Evolutionary conservation across 2,329 filamentous ascomycete genomes (phyloP), one percentile per base, ranked within the genome.

Genomic region (Ceratocystis lukuohia): DNA sequence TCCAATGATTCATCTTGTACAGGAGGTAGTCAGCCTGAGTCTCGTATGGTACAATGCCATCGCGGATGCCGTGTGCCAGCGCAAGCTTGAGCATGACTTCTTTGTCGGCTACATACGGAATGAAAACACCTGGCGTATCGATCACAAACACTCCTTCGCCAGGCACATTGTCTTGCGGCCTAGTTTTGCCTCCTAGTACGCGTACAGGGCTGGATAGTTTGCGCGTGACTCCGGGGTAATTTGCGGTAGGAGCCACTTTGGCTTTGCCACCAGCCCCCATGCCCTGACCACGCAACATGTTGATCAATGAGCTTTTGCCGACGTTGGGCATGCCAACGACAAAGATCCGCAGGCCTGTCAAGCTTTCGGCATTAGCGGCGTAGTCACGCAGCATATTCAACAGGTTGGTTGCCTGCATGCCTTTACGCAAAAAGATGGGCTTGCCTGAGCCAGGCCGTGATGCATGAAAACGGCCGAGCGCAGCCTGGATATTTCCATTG

Each of bases 271-370:
- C 64, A 45, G 37, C 10, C 12, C 63, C 69, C 70, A 89, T 82
- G 50, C 91, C 90, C 20, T 81, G 79, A 50, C 80, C 82, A 22
- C 94, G 87, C 62, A 97, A 81, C 17, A 86, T 84, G 75, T 99
- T 99, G 53, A 99, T 84, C n/a, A 99, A 80, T 1, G 92, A 91
- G 61, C 90, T 96, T 77, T 99, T 99, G 45, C 94, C 94, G 0
- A 96, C 90, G 73, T 99, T 99, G 45, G 94, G 94, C 92, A 99
- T 96, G 66, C 94, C 94, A 15, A 97, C 92, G 0, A 97, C 84
- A 74, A 99, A 83, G 66, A 91, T 84, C 62, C 91, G 84, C 70
- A 91, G 82, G n/a, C 91, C 92, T 6, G 89, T 86, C n/a, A 97
- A 77, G 25, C 83, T 83, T 71, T 85, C 75, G 12, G 30, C 37